phyloP scores from a whole-genome alignment of 2,329 filamentous ascomycete genomes.

The Elsinoe ampelina region DNA sequence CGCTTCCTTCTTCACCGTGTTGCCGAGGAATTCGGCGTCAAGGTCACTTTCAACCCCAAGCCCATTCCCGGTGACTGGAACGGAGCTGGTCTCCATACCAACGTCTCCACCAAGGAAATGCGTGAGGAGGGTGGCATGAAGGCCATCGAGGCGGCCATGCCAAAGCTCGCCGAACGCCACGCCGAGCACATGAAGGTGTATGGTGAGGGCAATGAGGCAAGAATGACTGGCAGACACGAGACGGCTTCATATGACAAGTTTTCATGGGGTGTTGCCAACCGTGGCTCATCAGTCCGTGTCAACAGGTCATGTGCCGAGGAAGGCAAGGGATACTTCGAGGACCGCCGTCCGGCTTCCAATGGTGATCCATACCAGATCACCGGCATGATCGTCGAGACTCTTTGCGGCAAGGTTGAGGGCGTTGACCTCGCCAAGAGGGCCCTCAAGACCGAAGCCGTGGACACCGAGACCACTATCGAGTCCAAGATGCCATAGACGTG shows the following conservation, averaged over 20 bases:
- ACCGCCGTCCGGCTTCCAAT: constrained; percentile 61
- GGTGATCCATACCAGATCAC: constrained; percentile 80
- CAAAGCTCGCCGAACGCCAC: constrained; percentile 43
- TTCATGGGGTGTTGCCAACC: constrained; percentile 89
- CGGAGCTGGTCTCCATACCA: constrained; percentile 85
- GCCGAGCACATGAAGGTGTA: constrained; percentile 70
- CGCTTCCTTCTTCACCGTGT: constrained; percentile 84
- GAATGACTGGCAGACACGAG: constrained; percentile 89
- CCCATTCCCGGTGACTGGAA: constrained; percentile 96
- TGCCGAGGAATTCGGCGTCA: constrained; percentile 91
- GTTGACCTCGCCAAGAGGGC: constrained; percentile 36
- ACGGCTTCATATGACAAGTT: constrained; percentile 91
- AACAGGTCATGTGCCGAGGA: constrained; percentile 75
- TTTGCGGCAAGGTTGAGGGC: constrained; percentile 43
- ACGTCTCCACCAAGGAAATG: constrained; percentile 87
- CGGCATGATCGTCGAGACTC: constrained; percentile 68
- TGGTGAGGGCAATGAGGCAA: constrained; percentile 89
- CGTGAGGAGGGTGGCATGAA: constrained; percentile 90
- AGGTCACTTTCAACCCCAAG: constrained; percentile 93
- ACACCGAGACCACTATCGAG: constrained; percentile 28
- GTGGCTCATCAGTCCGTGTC: constrained; percentile 87
- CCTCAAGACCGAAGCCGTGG: constrained; percentile 25
- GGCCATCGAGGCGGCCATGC: constrained; percentile 71
- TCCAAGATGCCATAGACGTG: constrained; percentile 25
- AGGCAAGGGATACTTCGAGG: constrained; percentile 90